Evolutionary conservation across 495 filamentous ascomycete species (phyloP).

Genomic region (Penicillium steckii): DNA sequence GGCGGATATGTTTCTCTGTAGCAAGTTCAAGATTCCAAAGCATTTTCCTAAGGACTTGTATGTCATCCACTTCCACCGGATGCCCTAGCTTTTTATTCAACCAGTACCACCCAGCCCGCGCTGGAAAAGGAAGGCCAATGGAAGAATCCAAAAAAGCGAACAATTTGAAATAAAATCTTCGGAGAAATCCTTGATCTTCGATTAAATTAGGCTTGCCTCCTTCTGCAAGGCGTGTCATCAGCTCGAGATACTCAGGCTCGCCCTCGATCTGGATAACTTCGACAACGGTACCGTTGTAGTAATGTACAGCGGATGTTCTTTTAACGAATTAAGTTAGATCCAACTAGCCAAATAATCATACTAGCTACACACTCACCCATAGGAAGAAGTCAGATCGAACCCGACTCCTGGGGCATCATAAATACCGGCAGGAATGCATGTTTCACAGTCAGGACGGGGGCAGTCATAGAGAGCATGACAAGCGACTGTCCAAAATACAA

Average conservation of each 20-base stretch:
- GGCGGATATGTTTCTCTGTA: slow-evolving; percentile 8
- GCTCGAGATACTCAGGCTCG: slow-evolving; percentile 14
- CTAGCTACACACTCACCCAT: slow-evolving; percentile 8
- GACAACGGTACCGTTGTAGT: slow-evolving; percentile 15
- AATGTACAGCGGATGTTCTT: slow-evolving; percentile 14
- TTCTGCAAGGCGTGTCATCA: slow-evolving; percentile 12
- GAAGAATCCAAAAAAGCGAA: neutral
- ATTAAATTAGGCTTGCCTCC: neutral
- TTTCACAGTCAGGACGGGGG: neutral
- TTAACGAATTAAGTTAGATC: neutral
- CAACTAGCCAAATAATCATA: neutral
- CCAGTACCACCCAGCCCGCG: slow-evolving; percentile 8
- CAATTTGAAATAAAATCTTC: neutral
- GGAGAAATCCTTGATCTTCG: neutral
- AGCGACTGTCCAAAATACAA: neutral
- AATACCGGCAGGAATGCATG: slow-evolving; percentile 7
- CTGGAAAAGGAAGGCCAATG: neutral
- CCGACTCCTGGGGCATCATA: slow-evolving; percentile 15
- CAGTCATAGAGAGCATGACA: neutral
- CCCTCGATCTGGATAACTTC: slow-evolving; percentile 12
- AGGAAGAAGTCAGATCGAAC: slow-evolving; percentile 14
- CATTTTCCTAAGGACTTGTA: slow-evolving; percentile 13
- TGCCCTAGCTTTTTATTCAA: slow-evolving; percentile 9
- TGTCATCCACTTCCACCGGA: slow-evolving; percentile 3
- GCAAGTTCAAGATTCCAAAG: slow-evolving; percentile 7